These are phyloP conservation scores for Trichosanthes cucumerina DNA, from an alignment of 306 rosid genomes.

Conservation along the genomic window DNA sequence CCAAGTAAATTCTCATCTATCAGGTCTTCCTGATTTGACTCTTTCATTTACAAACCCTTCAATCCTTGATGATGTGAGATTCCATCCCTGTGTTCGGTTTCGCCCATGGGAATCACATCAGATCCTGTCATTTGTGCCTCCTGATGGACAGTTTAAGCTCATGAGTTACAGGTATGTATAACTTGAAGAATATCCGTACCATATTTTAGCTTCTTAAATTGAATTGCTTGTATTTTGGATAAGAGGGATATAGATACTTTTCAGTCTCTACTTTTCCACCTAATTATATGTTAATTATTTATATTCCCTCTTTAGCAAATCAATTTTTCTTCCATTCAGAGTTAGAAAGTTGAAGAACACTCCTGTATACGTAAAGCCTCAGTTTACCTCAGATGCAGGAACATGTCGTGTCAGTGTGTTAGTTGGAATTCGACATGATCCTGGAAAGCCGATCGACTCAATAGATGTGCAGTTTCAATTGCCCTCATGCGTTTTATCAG, in stretches of 20 bases:
- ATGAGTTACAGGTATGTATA: slow-evolving; percentile 73
- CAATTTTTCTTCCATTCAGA: slow-evolving; percentile 32
- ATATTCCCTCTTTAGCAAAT: not conserved
- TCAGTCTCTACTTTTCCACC: not conserved
- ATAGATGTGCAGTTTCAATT: slow-evolving; percentile 63
- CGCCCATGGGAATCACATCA: slow-evolving; percentile 90
- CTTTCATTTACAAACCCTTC: slow-evolving; percentile 84
- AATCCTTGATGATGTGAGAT: slow-evolving; percentile 79
- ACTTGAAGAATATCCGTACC: not conserved
- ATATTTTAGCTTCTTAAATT: not conserved
- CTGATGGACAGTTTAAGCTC: slow-evolving; percentile 90
- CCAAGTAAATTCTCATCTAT: slow-evolving; percentile 85
- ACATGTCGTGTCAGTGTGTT: slow-evolving; percentile 60
- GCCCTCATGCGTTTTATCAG: slow-evolving; percentile 67
- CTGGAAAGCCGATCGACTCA: slow-evolving; percentile 73
- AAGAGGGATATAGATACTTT: not conserved
- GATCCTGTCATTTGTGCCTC: slow-evolving; percentile 88
- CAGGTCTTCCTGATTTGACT: slow-evolving; percentile 86
- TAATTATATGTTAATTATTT: not conserved
- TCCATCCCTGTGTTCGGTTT: slow-evolving; percentile 81
- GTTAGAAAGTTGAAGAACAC: slow-evolving; percentile 78
- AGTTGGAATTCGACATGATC: slow-evolving; percentile 80
- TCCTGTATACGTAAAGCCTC: slow-evolving; percentile 89
- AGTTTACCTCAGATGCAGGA: slow-evolving; percentile 70
- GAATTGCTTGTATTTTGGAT: not conserved